Conservation (phyloP, 192 early-diverging fungal genomes). For the Linderina pennispora region DNA sequence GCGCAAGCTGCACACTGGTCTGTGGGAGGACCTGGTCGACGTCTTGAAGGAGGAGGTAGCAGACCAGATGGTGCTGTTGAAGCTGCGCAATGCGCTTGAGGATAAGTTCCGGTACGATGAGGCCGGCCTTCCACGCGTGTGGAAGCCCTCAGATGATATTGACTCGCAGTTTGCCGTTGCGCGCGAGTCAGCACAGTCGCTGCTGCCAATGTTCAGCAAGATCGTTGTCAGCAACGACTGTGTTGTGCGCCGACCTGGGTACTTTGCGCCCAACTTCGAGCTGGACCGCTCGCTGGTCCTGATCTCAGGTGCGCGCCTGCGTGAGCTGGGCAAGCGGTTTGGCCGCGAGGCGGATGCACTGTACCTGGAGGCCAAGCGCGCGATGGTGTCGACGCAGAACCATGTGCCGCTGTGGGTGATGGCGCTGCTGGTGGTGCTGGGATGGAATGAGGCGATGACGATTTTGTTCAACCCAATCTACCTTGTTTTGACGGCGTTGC, state of each 20-base stretch:
- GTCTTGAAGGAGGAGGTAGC: conserved; percentile 74
- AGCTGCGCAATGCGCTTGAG: conserved; percentile 78
- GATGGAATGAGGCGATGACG: conserved; percentile 94
- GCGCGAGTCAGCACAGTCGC: conserved; percentile 55
- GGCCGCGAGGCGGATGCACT: conserved; percentile 84
- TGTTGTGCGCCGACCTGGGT: conserved; percentile 5
- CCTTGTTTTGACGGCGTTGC: conserved; percentile 56
- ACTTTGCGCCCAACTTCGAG: conserved; percentile 50
- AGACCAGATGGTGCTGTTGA: conserved; percentile 77
- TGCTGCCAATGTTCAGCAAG: conserved; percentile 67
- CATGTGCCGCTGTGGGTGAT: conserved; percentile 86
- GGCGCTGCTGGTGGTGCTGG: conserved; percentile 68
- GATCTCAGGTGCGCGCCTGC: conserved; percentile 54
- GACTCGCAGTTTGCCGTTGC: conserved; percentile 77
- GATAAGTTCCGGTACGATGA: conserved; percentile 93
- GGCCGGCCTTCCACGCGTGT: conserved; percentile 85
- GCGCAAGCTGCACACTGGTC: conserved; percentile 50
- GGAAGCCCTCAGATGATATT: conserved; percentile 94
- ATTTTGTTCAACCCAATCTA: conserved; percentile 84
- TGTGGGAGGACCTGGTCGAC: conserved; percentile 71
- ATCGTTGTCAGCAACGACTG: conserved; percentile 50
- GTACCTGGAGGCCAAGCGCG: conserved; percentile 94
- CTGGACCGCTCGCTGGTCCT: conserved; percentile 55
- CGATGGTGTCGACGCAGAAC: conserved; percentile 81
- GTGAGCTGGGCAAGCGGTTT: conserved; percentile 75